Conservation (phyloP, 352 stramenopile species). For the Globisporangium orthogonon region DNA sequence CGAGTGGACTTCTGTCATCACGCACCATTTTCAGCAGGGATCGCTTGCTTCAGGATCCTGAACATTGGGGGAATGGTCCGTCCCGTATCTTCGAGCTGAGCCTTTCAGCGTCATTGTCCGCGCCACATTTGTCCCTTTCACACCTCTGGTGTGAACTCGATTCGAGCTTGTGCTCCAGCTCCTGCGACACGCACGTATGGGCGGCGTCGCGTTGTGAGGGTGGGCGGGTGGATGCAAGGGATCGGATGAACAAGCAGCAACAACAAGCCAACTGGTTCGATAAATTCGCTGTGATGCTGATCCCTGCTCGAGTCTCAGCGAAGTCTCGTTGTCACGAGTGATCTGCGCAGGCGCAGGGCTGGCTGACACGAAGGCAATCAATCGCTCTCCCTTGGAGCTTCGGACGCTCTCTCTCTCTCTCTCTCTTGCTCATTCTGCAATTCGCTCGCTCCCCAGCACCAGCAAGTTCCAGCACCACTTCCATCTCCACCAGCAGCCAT, state of each 20-base stretch:
- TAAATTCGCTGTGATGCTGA: background rate
- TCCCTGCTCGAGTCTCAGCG: background rate
- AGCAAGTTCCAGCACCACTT: slow-evolving; percentile 1
- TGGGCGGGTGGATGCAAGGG: background rate
- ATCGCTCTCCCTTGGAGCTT: background rate
- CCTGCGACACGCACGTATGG: background rate
- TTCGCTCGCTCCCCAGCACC: slow-evolving; percentile 1
- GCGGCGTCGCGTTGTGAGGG: background rate
- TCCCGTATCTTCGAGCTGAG: background rate
- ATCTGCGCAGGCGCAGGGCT: background rate
- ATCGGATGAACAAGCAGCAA: background rate
- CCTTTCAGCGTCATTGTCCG: too few species aligned
- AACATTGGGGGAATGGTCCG: background rate
- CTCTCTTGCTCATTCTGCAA: background rate
- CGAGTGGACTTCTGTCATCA: too few species aligned
- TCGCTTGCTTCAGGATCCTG: background rate
- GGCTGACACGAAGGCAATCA: too few species aligned
- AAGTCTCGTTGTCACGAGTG: too few species aligned
- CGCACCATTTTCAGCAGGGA: background rate
- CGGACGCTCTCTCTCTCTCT: background rate
- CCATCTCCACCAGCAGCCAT: background rate
- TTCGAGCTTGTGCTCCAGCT: too few species aligned
- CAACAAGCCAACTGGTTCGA: background rate
- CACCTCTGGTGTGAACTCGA: too few species aligned
- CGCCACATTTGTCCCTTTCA: too few species aligned